Conservation (phyloP, 306 rosid species). For the Ceratonia siliqua region DNA sequence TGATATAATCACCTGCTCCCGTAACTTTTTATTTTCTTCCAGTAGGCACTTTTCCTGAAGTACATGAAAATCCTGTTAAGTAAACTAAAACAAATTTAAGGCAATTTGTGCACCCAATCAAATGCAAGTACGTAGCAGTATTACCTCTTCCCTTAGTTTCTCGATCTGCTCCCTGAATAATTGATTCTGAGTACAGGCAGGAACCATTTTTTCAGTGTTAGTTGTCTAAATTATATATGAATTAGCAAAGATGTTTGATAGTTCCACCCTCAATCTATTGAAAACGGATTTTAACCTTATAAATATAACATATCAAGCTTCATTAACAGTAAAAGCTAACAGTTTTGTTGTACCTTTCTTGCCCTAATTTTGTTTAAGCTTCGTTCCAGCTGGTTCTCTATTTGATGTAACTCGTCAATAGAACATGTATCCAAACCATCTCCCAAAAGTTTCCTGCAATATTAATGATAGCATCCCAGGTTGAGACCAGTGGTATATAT, state of each 20-base stretch:
- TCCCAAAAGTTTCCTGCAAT: conserved; percentile 77
- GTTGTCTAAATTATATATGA: conserved; percentile 1
- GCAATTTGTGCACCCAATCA: background rate
- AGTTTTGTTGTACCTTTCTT: too few species aligned
- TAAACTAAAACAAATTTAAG: background rate
- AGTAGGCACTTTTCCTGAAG: conserved; percentile 61
- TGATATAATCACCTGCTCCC: conserved; percentile 55
- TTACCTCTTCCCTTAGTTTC: conserved; percentile 72
- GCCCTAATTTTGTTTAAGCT: conserved; percentile 79
- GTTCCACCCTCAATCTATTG: too few species aligned
- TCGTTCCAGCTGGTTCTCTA: conserved; percentile 70
- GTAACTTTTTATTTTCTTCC: conserved; percentile 59
- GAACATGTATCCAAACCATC: conserved; percentile 64
- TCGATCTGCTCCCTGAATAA: conserved; percentile 62
- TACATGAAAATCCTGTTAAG: background rate
- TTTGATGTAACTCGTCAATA: conserved; percentile 58
- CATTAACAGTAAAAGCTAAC: too few species aligned
- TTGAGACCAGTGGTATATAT: background rate
- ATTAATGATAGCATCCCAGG: background rate
- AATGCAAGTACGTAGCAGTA: background rate
- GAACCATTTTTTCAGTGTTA: conserved; percentile 31
- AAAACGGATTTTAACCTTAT: too few species aligned
- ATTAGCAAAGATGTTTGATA: background rate
- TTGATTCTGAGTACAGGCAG: conserved; percentile 51
- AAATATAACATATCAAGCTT: too few species aligned